These are phyloP conservation scores for Knoxdaviesia capensis DNA, from an alignment of 2,329 filamentous ascomycete species.

Conservation along the genomic window DNA sequence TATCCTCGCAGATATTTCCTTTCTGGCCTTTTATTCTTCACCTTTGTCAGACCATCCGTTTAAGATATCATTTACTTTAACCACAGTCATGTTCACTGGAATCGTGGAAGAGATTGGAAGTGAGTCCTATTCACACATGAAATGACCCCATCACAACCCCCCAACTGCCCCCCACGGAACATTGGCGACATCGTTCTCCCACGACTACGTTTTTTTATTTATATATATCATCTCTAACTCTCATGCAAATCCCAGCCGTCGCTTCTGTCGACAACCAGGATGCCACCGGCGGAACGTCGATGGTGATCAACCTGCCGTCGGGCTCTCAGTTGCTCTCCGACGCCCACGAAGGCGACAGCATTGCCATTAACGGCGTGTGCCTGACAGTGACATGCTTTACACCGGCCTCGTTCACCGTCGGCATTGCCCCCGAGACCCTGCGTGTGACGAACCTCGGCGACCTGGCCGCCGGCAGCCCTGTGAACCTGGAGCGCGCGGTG, in stretches of 20 bases:
- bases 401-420: constrained; percentile 56
- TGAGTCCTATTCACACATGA: constrained; percentile 22
- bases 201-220: neutral
- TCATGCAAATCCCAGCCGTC: constrained; percentile 38
- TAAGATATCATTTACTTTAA: no score
- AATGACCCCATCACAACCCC: no score
- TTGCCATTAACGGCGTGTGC: constrained; percentile 88
- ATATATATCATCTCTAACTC: neutral
- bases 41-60: no score
- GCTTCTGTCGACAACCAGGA: constrained; percentile 64
- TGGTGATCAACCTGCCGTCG: constrained; percentile 58
- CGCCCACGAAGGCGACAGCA: constrained; percentile 77
- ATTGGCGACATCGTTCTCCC: neutral
- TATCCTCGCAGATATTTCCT: no score
- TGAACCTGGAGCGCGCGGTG: constrained; percentile 91
- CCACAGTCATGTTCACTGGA: constrained; percentile 66
- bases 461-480: constrained; percentile 41
- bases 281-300: constrained; percentile 67
- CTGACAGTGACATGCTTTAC: constrained; percentile 57
- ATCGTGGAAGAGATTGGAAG: constrained; percentile 86
- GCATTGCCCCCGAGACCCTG: constrained; percentile 86
- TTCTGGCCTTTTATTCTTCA: no score
- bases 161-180: neutral
- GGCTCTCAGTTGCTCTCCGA: constrained; percentile 60
- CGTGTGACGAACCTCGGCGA: constrained; percentile 85